Percentiles rank a stretch among this genome's conserved stretches.
These are phyloP conservation scores for Triadica sebifera DNA, from an alignment of 345 rosid species.

Conservation along the genomic window DNA sequence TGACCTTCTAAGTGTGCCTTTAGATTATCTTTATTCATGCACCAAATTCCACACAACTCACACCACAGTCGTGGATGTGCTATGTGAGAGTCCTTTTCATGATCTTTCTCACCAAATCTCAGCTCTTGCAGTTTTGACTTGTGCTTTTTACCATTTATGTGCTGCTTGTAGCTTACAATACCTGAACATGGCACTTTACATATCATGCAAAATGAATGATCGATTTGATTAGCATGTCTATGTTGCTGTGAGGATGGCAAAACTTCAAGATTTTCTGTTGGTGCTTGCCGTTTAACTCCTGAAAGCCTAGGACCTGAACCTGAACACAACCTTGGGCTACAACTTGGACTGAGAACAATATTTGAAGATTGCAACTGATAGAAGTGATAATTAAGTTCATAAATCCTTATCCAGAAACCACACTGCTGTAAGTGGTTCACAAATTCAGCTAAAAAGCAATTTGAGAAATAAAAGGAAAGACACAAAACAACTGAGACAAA, in stretches of 20 bases:
- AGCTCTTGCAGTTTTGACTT: constrained; percentile 12
- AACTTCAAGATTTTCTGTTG: constrained; percentile 9
- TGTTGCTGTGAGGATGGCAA: not conserved
- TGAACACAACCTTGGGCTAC: not conserved
- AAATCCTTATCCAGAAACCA: not conserved
- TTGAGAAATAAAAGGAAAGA: not conserved
- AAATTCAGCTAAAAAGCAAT: not conserved
- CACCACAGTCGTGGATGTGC: constrained; percentile 12
- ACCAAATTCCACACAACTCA: constrained; percentile 22
- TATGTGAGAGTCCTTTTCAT: not conserved
- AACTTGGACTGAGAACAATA: not conserved
- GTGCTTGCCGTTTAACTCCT: constrained; percentile 6
- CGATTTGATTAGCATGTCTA: not conserved
- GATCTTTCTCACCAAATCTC: not conserved
- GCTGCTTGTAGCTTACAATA: constrained; percentile 19
- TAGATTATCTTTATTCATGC: constrained; percentile 16
- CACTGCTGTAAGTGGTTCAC: not conserved
- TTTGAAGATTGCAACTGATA: constrained; percentile 2
- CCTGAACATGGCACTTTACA: constrained; percentile 27
- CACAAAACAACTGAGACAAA: not conserved
- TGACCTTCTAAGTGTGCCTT: constrained; percentile 17
- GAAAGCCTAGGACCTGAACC: constrained; percentile 3
- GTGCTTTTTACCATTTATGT: constrained; percentile 28
- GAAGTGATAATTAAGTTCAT: not conserved
- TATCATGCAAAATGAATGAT: constrained; percentile 11